These are phyloP conservation scores for Sicyos baderoa DNA, from an alignment of 306 rosid species.

Conservation along the genomic window DNA sequence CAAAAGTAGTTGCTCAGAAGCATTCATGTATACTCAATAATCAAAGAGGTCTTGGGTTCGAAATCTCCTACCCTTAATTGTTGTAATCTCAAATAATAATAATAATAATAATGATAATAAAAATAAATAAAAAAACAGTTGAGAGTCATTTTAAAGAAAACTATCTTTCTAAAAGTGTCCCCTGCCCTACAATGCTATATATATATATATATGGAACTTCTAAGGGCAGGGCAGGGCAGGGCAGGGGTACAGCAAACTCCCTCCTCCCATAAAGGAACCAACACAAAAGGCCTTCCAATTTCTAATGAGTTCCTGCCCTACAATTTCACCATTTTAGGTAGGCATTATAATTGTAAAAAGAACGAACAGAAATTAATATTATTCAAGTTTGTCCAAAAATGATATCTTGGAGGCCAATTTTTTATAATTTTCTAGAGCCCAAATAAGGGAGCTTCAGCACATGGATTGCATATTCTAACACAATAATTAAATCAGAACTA, in stretches of 20 bases:
- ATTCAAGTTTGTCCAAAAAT: not conserved
- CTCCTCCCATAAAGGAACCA: not conserved
- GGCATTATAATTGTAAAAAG: not conserved
- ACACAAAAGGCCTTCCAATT: not conserved
- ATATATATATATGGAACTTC: not conserved
- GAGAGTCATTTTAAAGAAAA: too few species aligned
- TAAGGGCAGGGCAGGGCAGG: not conserved
- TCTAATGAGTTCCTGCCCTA: not conserved
- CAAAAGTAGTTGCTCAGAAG: too few species aligned
- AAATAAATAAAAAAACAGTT: too few species aligned
- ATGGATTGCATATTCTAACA: conserved; percentile 12
- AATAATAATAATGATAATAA: too few species aligned
- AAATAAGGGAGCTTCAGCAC: conserved; percentile 11
- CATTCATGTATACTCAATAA: too few species aligned
- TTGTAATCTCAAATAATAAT: too few species aligned
- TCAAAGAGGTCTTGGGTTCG: too few species aligned
- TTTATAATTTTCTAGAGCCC: not conserved
- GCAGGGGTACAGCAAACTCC: not conserved
- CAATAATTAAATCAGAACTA: not conserved
- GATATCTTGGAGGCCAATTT: not conserved
- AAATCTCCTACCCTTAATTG: too few species aligned
- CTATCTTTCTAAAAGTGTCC: too few species aligned
- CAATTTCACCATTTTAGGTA: not conserved
- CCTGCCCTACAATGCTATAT: too few species aligned
- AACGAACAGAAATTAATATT: not conserved